Evolutionary conservation across 2,329 filamentous ascomycete genomes (phyloP), one percentile per base, ranked within the genome.

Genomic region (Emydomyces testavorans): DNA sequence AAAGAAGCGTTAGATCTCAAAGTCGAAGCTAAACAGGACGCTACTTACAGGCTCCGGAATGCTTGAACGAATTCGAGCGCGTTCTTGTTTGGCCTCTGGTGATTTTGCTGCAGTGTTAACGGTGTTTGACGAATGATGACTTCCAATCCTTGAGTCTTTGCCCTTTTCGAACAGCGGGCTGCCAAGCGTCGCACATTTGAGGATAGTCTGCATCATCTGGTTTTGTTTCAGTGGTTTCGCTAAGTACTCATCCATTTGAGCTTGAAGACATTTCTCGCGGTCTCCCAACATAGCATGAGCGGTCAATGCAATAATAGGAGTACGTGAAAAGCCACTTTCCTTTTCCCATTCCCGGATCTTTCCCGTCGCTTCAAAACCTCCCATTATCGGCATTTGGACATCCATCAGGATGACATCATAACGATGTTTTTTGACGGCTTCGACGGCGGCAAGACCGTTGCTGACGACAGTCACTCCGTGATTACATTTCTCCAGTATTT

Each of bases 371-470:
- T 98, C 92, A 62, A 98, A 96, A 37, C 92, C 92, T 62, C 92
- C 92, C 89, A 96, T 96, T 60, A 96, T 85, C n/a, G 92, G 92
- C 92, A 98, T 98, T 65, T 96, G 92, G 15, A 98, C 92, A 62
- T 98, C 92, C 92, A 98, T 98, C 41, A 98, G 76, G 54, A 98
- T 92, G 52, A 94, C 86, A 65, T 98, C 92, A 64, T 93, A 98
- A 62, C 86, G 83, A 69, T 84, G 90, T 63, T 82, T 79, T 73
- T 93, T 89, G 57, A 95, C 81, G n/a, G 85, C 82, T 61, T 95
- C 85, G 11, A 96, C 80, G 1, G 92, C 92, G 62, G 96, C 90
- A 54, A 89, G 77, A 52, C 92, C 92, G 62, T 98, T 98, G 58
- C 89, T 87, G 36, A 94, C 92, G 20, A 98, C 92, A 1, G 68